Base-by-base conservation (phyloP, 208 protist species). In the Acanthamoeba triangularis region DNA sequence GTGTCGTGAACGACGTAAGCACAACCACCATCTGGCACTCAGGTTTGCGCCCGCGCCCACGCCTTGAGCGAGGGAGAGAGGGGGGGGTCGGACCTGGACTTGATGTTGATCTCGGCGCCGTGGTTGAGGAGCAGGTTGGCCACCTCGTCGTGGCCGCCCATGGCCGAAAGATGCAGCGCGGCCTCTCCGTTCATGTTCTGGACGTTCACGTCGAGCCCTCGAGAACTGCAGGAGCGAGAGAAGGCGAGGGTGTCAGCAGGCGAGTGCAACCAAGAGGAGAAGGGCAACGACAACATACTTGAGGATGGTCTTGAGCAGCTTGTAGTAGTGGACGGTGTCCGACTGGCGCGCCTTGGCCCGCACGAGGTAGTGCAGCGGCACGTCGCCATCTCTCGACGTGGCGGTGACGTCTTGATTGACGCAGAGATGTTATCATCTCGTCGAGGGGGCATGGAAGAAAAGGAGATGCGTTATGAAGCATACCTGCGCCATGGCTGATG, bases 301-400 rank as follows among this genome's bases (percentile, higher is more conserved):
- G 74, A 85, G 76, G 11, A 92, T 5, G 30, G 85, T 72, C 63
- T 72, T 69, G 8, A 85, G 76, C 41, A 85, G 18, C 25, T 49
- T 59, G 85, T 44, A 92, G 85, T 52, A 92, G 85, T 30, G 56
- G 33, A 10, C 35, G 30, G 54, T 33, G 56, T 63, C 85, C 3
- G 37, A 7, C 18, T 18, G 25, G 56, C 33, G 28, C 18, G 11
- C 30, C 20, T 69, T 78, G 16, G 69, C 35, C 1, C 63, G 54
- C 85, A 92, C 85, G 16, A 92, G 30, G 54, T 76, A 92, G 63
- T 92, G 85, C 37, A 92, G 85, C 65, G 85, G 85, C 37, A 52
- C 44, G 56, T 69, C 56, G 16, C 63, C 63, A 28, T 74, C 63
- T 44, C 37, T 10, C 30, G 85, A 20, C 25, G 63, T 30, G 8